Evolutionary conservation across 805 yeast species (phyloP).

Genomic region (Kazachstania viticola): DNA sequence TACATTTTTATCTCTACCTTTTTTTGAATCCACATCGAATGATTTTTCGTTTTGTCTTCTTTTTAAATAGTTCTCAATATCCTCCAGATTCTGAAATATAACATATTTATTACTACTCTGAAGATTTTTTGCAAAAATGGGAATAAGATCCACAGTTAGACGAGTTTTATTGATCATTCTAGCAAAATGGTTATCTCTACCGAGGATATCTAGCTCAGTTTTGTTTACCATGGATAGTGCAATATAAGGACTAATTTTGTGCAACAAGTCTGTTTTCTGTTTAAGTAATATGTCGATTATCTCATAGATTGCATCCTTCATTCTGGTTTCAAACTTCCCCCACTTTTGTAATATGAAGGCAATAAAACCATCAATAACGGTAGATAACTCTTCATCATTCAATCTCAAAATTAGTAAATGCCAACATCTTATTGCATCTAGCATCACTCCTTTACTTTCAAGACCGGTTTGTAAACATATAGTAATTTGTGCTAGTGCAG

Average conservation of each 20-base stretch:
- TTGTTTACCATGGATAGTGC: slow-evolving; percentile 64
- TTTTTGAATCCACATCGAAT: slow-evolving; percentile 32
- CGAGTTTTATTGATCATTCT: slow-evolving; percentile 31
- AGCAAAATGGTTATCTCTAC: slow-evolving; percentile 41
- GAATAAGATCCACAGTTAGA: slow-evolving; percentile 13
- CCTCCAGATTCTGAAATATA: slow-evolving; percentile 59
- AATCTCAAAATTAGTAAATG: slow-evolving; percentile 45
- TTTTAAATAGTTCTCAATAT: slow-evolving; percentile 42
- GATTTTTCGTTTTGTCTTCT: slow-evolving; percentile 36
- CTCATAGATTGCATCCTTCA: slow-evolving; percentile 40
- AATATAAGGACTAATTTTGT: slow-evolving; percentile 29
- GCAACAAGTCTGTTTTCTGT: slow-evolving; percentile 9
- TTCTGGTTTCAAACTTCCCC: slow-evolving; percentile 35
- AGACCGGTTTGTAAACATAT: slow-evolving; percentile 76
- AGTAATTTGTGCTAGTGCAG: slow-evolving; percentile 74
- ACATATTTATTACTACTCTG: slow-evolving; percentile 37
- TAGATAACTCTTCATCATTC: slow-evolving; percentile 43
- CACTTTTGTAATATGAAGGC: slow-evolving; percentile 67
- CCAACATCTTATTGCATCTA: slow-evolving; percentile 59
- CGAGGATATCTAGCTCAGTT: slow-evolving; percentile 35
- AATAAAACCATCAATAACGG: slow-evolving; percentile 61
- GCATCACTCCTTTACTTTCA: slow-evolving; percentile 48
- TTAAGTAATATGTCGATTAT: slow-evolving; percentile 32
- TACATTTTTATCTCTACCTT: slow-evolving; percentile 18
- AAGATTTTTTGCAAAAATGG: slow-evolving; percentile 19